These are phyloP conservation scores for Podospora anserina DNA, from an alignment of 495 filamentous ascomycete species.

Conservation along the genomic window DNA sequence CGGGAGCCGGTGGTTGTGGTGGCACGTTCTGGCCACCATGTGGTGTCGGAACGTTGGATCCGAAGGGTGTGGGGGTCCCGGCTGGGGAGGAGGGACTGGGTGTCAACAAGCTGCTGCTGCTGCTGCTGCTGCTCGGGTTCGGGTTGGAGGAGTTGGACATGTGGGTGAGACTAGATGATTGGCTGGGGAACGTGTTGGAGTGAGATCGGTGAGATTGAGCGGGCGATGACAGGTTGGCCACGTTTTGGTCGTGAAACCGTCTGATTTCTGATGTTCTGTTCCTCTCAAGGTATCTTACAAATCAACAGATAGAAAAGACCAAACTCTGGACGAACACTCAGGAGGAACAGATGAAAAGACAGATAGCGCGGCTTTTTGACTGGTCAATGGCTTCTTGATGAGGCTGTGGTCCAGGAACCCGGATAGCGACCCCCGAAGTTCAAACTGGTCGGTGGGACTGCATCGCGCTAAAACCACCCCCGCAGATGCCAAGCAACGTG, in stretches of 20 bases:
- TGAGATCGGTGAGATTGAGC: background rate
- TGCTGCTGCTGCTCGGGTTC: background rate
- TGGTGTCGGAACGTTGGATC: background rate
- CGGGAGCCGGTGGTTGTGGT: background rate
- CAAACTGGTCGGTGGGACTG: background rate
- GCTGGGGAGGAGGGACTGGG: background rate
- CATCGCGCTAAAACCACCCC: background rate
- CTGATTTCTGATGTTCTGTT: background rate
- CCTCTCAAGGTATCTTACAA: background rate
- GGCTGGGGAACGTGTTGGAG: background rate
- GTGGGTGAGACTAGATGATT: conserved; percentile 7
- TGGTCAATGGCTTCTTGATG: background rate
- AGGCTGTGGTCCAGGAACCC: background rate
- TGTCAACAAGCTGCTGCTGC: background rate
- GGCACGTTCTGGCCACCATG: background rate
- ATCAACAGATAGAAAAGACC: background rate
- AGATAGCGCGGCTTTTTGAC: background rate
- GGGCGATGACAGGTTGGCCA: background rate
- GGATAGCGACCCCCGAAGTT: background rate
- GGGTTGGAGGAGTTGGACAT: conserved; percentile 11
- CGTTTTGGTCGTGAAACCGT: background rate
- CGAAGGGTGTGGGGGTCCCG: conserved; percentile 6
- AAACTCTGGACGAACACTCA: background rate
- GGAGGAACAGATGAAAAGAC: background rate
- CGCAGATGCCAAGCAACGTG: background rate